phyloP scores from a whole-genome alignment of 2,329 filamentous ascomycete species.

The Chalaropsis thielavioides region DNA sequence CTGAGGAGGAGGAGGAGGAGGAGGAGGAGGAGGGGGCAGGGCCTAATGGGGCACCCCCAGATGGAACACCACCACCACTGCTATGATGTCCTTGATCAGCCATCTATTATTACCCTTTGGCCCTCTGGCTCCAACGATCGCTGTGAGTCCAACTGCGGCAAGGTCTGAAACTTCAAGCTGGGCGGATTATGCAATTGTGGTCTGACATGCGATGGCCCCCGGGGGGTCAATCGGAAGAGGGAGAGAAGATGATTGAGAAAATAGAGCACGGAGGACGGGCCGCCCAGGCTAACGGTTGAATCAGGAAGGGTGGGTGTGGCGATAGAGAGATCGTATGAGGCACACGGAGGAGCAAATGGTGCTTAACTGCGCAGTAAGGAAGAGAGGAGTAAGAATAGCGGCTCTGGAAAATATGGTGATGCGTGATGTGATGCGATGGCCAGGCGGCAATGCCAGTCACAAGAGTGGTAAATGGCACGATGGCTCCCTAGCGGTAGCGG shows the following conservation, averaged over 20 bases:
- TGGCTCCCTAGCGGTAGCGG: background rate
- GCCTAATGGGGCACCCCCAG: conserved; percentile 9
- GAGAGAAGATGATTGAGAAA: conserved; percentile 15
- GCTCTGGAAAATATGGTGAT: background rate
- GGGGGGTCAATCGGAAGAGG: conserved; percentile 17
- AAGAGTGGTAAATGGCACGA: background rate
- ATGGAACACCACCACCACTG: background rate
- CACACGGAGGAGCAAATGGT: background rate
- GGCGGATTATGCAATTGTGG: conserved; percentile 17
- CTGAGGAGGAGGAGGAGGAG: background rate
- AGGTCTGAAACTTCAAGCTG: conserved; percentile 7
- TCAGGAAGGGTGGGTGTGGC: background rate
- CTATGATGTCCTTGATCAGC: background rate
- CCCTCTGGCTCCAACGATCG: background rate
- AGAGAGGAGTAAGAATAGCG: background rate
- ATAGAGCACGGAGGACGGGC: conserved; percentile 1
- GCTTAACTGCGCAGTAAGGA: too few species aligned
- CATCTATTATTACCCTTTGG: conserved; percentile 3
- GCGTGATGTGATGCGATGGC: too few species aligned
- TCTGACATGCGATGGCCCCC: conserved; percentile 16
- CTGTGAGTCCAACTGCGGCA: conserved; percentile 1
- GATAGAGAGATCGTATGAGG: conserved; percentile 9
- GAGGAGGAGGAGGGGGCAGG: background rate
- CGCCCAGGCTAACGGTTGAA: background rate
- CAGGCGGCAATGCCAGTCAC: too few species aligned